Evolutionary conservation across 208 protist species (phyloP).

Genomic region (Leishmania braziliensis): DNA sequence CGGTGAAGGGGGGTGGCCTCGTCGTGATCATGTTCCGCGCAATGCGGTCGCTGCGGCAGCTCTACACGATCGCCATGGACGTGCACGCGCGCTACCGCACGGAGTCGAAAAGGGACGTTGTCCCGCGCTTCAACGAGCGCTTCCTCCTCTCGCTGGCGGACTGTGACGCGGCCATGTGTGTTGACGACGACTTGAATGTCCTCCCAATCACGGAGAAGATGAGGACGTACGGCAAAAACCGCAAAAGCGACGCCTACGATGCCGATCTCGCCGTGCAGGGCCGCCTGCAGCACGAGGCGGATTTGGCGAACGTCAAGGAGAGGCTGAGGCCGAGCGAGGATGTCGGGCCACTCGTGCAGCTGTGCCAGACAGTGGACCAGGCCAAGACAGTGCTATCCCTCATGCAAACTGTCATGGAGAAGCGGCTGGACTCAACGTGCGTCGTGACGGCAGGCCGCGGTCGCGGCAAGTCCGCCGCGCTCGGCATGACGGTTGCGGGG

Average conservation of each 20-base stretch:
- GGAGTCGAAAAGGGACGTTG: conserved; percentile 88
- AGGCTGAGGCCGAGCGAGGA: conserved; percentile 69
- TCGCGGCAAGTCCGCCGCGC: conserved; percentile 97
- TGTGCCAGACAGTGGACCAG: conserved; percentile 96
- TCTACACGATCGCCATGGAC: conserved; percentile 99
- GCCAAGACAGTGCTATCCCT: conserved; percentile 97
- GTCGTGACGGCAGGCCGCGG: conserved; percentile 97
- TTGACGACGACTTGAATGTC: conserved; percentile 99
- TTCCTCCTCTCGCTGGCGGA: conserved; percentile 98
- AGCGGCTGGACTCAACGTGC: conserved; percentile 96
- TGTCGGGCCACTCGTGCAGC: conserved; percentile 93
- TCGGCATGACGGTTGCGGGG: conserved; percentile 95
- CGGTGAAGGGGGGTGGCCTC: conserved; percentile 99
- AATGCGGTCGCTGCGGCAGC: conserved; percentile 96
- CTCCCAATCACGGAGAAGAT: conserved; percentile 96
- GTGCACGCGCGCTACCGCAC: conserved; percentile 95
- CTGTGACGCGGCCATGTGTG: conserved; percentile 94
- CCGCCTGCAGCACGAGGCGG: conserved; percentile 81
- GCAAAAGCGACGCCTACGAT: conserved; percentile 50
- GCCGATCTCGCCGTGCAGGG: conserved; percentile 71
- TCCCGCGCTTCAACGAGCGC: conserved; percentile 98
- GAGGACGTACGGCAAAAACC: conserved; percentile 53
- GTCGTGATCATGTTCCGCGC: conserved; percentile 97
- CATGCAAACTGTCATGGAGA: conserved; percentile 97
- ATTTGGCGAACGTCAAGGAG: conserved; percentile 80